Conservation (phyloP, 148 eudicot genomes). For the Rhododendron griersonianum region DNA sequence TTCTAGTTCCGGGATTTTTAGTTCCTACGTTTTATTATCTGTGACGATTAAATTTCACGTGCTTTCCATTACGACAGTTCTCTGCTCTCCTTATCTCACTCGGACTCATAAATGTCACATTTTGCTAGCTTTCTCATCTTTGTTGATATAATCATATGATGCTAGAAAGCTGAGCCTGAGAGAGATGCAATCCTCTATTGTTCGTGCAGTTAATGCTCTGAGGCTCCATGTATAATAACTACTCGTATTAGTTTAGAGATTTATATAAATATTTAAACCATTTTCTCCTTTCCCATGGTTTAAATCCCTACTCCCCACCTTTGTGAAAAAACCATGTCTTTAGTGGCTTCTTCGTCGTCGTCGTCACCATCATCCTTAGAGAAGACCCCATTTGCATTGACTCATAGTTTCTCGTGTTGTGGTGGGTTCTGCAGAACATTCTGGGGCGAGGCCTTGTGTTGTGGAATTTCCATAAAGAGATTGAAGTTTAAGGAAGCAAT, state of each 20-base stretch:
- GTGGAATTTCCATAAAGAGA: slow-evolving; percentile 10
- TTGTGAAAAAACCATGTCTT: background rate
- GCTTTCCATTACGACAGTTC: background rate
- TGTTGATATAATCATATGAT: background rate
- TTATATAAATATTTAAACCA: no score
- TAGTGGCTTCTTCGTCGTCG: background rate
- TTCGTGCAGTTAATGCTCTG: background rate
- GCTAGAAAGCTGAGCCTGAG: background rate
- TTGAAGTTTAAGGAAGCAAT: slow-evolving; percentile 30
- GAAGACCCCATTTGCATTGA: slow-evolving; percentile 10
- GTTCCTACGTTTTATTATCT: background rate
- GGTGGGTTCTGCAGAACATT: slow-evolving; percentile 50
- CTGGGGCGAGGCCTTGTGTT: slow-evolving; percentile 17
- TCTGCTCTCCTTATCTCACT: background rate
- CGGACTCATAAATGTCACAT: background rate
- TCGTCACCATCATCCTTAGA: background rate
- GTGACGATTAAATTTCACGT: background rate
- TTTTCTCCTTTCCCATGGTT: background rate
- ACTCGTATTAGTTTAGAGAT: no score
- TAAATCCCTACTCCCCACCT: background rate
- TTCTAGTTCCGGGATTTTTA: background rate
- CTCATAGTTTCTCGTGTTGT: slow-evolving; percentile 36
- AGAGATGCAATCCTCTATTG: background rate
- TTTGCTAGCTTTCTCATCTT: background rate
- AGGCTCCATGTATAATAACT: background rate